These are phyloP conservation scores for Gossypium arboreum DNA, from an alignment of 345 rosid genomes.

Conservation along the genomic window DNA sequence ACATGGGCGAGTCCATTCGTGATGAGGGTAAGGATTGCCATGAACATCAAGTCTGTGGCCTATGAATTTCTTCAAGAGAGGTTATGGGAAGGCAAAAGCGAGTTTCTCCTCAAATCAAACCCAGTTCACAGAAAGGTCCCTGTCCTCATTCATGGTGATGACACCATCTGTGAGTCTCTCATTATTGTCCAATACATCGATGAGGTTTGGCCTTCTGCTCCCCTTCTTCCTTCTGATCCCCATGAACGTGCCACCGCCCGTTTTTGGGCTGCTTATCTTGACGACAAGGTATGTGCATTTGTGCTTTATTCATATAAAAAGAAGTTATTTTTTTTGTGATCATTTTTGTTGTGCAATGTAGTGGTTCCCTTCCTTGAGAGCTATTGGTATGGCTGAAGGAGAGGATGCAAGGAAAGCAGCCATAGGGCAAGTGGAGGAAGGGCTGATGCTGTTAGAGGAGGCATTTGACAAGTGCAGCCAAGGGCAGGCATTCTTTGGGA, in stretches of 20 bases:
- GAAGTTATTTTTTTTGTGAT: too few relatives aligned
- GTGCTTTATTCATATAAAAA: too few relatives aligned
- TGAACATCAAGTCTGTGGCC: not conserved
- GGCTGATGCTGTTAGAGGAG: not conserved
- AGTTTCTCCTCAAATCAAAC: not conserved
- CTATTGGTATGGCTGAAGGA: not conserved
- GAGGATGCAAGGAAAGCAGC: not conserved
- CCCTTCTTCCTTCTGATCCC: not conserved
- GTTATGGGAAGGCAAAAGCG: not conserved
- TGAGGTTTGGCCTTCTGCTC: not conserved
- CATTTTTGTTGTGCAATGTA: not conserved
- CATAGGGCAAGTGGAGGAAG: not conserved
- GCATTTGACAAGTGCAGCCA: not conserved
- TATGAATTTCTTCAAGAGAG: not conserved
- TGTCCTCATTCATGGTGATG: not conserved
- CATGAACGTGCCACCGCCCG: not conserved
- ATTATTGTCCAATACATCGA: not conserved
- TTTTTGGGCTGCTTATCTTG: not conserved
- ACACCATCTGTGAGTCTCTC: not conserved
- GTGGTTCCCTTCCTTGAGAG: constrained; percentile 2
- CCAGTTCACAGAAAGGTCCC: not conserved
- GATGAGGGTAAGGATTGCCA: not conserved
- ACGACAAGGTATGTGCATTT: not conserved
- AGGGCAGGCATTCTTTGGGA: not conserved
- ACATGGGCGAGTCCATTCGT: not conserved